A percentile compares a stretch with the other conserved stretches of the same genome.
phyloP scores from a whole-genome alignment of 2,329 filamentous ascomycete genomes.

The Furcasterigmium sp. region DNA sequence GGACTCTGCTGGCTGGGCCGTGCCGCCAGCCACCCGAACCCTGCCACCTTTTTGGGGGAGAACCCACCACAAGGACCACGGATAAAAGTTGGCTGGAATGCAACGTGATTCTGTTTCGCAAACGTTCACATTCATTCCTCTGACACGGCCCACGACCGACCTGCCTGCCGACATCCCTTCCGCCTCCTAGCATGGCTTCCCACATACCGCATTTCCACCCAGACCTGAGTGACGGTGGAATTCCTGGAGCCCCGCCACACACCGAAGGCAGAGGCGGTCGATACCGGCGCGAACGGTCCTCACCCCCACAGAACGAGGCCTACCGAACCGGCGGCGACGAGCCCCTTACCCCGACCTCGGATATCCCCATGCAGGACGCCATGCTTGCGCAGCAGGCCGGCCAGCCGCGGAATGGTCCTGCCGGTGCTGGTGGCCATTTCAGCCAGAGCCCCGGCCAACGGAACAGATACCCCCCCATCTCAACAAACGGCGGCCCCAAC shows the following conservation, averaged over 20 bases:
- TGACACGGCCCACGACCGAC: no score
- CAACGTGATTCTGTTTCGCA: background rate
- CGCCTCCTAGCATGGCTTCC: background rate
- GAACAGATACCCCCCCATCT: conserved; percentile 5
- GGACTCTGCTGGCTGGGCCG: no score
- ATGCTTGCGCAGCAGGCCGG: conserved; percentile 9
- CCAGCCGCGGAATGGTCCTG: conserved; percentile 8
- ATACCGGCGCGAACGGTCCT: background rate
- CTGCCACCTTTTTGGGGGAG: background rate
- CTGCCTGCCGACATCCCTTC: background rate
- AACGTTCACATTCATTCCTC: background rate
- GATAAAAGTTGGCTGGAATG: background rate
- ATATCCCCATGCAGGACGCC: conserved; percentile 8
- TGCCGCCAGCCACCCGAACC: background rate
- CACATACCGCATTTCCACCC: background rate
- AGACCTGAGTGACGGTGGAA: background rate
- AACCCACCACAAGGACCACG: no score
- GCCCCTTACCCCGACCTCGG: background rate
- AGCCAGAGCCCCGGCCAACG: conserved; percentile 6
- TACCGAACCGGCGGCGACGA: background rate
- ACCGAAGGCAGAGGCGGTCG: background rate
- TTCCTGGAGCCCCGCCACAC: background rate
- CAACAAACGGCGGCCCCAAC: conserved; percentile 9
- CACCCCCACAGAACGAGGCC: background rate
- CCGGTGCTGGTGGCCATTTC: conserved; percentile 4